Percentiles rank a stretch among this genome's conserved stretches.
Conservation (phyloP, 1,139 yeast species). For the Saccharomyces hybrid region DNA sequence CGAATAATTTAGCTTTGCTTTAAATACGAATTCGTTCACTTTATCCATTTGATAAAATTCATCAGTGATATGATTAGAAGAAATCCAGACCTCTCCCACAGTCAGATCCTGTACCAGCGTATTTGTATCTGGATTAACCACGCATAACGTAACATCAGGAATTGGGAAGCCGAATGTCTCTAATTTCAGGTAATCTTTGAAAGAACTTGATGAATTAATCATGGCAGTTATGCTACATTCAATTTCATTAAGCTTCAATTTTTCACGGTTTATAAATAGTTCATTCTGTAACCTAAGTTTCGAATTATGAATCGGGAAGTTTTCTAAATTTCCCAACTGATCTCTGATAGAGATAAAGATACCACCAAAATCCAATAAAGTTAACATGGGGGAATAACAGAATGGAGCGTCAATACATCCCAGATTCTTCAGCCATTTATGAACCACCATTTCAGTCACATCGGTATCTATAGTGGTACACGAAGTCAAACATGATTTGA, state of each 20-base stretch:
- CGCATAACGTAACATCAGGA: constrained; percentile 88
- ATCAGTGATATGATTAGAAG: constrained; percentile 26
- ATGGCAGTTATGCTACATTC: constrained; percentile 35
- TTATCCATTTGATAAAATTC: constrained; percentile 32
- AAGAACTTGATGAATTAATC: constrained; percentile 28
- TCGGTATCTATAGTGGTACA: constrained; percentile 93
- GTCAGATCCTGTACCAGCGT: constrained; percentile 86
- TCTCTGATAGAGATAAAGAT: constrained; percentile 89
- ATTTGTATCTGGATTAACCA: constrained; percentile 79
- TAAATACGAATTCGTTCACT: constrained; percentile 32
- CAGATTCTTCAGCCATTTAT: constrained; percentile 82
- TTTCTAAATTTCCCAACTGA: constrained; percentile 50
- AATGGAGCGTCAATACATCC: constrained; percentile 75
- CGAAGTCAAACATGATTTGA: constrained; percentile 85
- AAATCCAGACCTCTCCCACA: constrained; percentile 93
- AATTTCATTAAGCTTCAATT: constrained; percentile 69
- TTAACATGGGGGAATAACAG: constrained; percentile 82
- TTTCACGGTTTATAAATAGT: constrained; percentile 71
- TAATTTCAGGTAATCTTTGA: constrained; percentile 49
- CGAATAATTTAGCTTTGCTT: constrained; percentile 27
- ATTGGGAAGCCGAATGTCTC: constrained; percentile 93
- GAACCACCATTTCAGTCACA: constrained; percentile 82
- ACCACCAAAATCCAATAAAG: constrained; percentile 92
- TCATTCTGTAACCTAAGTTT: constrained; percentile 37
- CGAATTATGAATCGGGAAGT: constrained; percentile 27